Evolutionary conservation across 495 filamentous ascomycete genomes (phyloP).

Genomic region (Talaromyces liani): DNA sequence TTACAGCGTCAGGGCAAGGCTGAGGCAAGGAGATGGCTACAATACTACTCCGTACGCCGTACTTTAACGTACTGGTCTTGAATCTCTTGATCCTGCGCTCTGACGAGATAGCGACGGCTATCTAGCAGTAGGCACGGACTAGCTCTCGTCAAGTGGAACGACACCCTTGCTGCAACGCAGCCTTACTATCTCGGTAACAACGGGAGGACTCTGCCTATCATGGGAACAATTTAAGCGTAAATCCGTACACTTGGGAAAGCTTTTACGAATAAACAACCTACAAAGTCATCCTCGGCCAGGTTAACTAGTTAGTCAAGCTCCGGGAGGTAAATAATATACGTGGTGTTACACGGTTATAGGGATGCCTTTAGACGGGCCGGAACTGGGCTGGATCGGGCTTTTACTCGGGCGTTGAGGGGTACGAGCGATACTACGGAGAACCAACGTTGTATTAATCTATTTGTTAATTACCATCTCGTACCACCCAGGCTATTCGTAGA

Average conservation of each 20-base stretch:
- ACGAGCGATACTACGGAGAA: background rate
- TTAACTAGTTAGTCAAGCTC: background rate
- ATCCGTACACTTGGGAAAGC: background rate
- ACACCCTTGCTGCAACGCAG: background rate
- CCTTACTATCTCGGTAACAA: background rate
- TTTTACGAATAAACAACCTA: background rate
- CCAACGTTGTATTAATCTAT: background rate
- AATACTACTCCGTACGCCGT: background rate
- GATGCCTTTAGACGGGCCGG: background rate
- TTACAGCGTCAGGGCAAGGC: background rate
- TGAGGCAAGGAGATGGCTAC: background rate
- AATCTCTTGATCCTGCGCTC: background rate
- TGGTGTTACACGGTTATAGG: background rate
- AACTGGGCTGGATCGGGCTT: constrained; percentile 3
- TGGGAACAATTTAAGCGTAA: no score
- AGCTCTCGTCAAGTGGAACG: background rate
- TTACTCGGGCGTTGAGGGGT: background rate
- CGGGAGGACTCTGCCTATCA: background rate
- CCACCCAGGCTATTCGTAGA: background rate
- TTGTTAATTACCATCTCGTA: background rate
- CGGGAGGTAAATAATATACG: background rate
- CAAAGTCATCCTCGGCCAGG: background rate
- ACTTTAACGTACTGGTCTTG: background rate
- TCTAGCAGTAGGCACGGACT: background rate
- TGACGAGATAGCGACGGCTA: background rate